Percentiles rank a stretch among this genome's conserved stretches.
Conservation (phyloP, 805 yeast genomes). For the Candida chilensis region DNA sequence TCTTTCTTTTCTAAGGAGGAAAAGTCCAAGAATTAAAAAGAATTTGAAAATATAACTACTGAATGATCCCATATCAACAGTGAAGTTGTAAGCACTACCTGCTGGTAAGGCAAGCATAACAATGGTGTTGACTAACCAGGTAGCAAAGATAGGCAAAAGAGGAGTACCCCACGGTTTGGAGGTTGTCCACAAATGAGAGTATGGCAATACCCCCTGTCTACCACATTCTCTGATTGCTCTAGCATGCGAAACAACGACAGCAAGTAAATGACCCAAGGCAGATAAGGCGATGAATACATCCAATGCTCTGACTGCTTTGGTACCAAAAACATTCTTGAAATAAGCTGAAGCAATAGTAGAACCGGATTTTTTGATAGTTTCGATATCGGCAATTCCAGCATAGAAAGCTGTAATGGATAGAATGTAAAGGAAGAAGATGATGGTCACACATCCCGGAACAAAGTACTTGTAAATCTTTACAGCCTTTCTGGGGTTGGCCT, state of each 20-base stretch:
- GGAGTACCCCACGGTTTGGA: conserved; percentile 36
- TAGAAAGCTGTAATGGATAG: conserved; percentile 21
- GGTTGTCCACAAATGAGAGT: conserved; percentile 31
- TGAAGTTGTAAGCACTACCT: conserved; percentile 38
- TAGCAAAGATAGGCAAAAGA: conserved; percentile 31
- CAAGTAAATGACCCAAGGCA: conserved; percentile 38
- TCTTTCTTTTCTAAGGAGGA: conserved; percentile 24
- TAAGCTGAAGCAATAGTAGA: conserved; percentile 17
- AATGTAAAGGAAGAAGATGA: conserved; percentile 20
- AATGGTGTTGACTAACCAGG: conserved; percentile 35
- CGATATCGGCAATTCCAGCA: conserved; percentile 14
- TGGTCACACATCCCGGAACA: conserved; percentile 19
- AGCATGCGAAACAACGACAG: conserved; percentile 41
- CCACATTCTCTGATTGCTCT: conserved; percentile 41
- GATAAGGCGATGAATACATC: conserved; percentile 38
- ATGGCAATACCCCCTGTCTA: conserved; percentile 41
- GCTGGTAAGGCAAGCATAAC: conserved; percentile 37
- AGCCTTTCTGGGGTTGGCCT: conserved; percentile 19
- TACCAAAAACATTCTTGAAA: conserved; percentile 20
- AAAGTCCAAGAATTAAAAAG: conserved; percentile 26
- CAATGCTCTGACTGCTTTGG: conserved; percentile 32
- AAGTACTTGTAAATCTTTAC: conserved; percentile 14
- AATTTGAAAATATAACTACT: conserved; percentile 37
- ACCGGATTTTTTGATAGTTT: conserved; percentile 17
- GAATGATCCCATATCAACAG: conserved; percentile 34